phyloP scores from a whole-genome alignment of 23 red algal species.

The Gracilaria domingensis region DNA sequence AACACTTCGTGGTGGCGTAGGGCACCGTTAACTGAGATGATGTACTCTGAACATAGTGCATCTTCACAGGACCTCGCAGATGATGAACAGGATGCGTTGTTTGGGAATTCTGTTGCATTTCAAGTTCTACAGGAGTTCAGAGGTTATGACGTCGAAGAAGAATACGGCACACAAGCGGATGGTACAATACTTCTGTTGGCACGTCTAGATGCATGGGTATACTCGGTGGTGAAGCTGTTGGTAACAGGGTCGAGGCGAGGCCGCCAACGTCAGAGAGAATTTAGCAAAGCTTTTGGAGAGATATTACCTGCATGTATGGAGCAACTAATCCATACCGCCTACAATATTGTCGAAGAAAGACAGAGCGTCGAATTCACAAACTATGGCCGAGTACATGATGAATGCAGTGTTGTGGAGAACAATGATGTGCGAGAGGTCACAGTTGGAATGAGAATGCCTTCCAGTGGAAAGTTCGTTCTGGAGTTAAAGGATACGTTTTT shows the following conservation, averaged over 20 bases:
- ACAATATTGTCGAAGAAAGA: neutral
- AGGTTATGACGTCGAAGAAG: neutral
- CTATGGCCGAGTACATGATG: neutral
- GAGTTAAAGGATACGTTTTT: neutral
- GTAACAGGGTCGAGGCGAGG: neutral
- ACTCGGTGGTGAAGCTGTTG: neutral
- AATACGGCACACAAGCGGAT: neutral
- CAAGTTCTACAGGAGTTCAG: neutral
- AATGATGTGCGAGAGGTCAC: neutral
- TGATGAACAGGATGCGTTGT: neutral
- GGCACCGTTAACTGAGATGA: neutral
- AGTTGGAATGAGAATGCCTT: neutral
- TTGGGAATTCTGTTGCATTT: neutral
- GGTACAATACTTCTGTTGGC: neutral
- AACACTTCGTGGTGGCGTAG: neutral
- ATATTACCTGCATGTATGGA: neutral
- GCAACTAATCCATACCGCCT: neutral
- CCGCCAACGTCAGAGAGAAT: neutral
- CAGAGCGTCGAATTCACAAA: neutral
- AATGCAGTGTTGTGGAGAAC: neutral
- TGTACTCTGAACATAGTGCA: neutral
- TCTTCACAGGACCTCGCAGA: neutral
- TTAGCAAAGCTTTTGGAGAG: neutral
- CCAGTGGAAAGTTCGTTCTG: neutral
- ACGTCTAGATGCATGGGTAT: neutral